Base-by-base conservation (phyloP, 352 stramenopile species). In the Pythium pyrilobum region DNA sequence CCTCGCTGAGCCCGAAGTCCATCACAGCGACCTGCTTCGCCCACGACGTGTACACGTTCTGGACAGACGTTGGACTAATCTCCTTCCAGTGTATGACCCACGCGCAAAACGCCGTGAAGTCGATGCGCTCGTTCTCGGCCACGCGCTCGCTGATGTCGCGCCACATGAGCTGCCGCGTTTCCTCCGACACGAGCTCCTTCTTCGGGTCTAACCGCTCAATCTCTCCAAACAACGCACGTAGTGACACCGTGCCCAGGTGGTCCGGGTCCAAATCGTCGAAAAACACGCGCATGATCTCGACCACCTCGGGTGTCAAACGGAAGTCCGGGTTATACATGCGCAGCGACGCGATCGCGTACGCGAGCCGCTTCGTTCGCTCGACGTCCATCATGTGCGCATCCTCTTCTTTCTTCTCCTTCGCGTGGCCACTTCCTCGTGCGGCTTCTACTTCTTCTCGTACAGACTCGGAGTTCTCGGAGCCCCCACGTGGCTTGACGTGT, bases 241-340 rank as follows among this genome's bases (percentile, higher is more conserved):
- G 59, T 38, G 69, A 68, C 47, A 93, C 77, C 3, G 73, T 83
- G 23, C 77, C 77, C 3, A 60, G 39, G 1, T 49, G 58, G 41
- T 87, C 72, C 8, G 79, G 79, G 11, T 66, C 52, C 45, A 93
- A 55, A 42, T 89, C 76, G 20, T 81, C 62, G 44, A 93, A 93
- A 58, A 93, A 88, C 20, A 73, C 68, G 42, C 77, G 78, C 73
- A 93, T 79, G 63, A 93, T 89, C 50, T 77, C 75, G 24, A 90
- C 56, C 41, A 93, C 83, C 34, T 93, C 80, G 8, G 78, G 74
- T 40, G 83, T 93, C n/a, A 93, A 47, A 0, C 72, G 62, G 45
- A 93, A 93, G 60, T 91, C 74, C 25, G 83, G 83, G 55, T 93
- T 93, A 73, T 91, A 93, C 66, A 72, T 53, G 40, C 77, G 64